Percentiles rank a stretch among this genome's conserved stretches.
These are phyloP conservation scores for Trichoderma arundinaceum DNA, from an alignment of 2,329 filamentous ascomycete genomes.

Conservation along the genomic window DNA sequence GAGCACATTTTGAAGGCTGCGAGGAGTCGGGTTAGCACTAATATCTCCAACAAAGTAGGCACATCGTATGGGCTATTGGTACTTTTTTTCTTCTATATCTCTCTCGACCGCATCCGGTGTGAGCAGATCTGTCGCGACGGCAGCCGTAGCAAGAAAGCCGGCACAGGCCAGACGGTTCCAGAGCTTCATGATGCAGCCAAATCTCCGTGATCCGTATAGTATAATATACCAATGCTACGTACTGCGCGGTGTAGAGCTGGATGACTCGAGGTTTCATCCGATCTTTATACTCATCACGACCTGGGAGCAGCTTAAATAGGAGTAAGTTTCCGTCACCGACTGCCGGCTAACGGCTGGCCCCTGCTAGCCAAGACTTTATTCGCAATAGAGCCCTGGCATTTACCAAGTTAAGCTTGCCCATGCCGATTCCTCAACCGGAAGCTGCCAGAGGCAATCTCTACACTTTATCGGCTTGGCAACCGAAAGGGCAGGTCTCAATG, in stretches of 20 bases:
- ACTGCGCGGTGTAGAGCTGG: not conserved
- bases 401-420: constrained; percentile 14
- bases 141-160: constrained; percentile 32
- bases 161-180: constrained; percentile 30
- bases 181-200: constrained; percentile 34
- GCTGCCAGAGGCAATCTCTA: constrained; percentile 22
- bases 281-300: not conserved
- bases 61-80: not conserved
- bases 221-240: not conserved
- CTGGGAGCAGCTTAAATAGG: not conserved
- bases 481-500: constrained; percentile 6
- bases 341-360: not conserved
- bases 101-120: constrained; percentile 49
- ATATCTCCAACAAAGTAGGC: not conserved
- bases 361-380: constrained; percentile 22
- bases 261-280: not conserved
- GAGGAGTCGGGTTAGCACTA: not conserved
- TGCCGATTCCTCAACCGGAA: constrained; percentile 18
- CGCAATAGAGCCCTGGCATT: constrained; percentile 15
- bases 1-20: constrained; percentile 60
- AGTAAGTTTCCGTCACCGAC: not conserved
- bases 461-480: constrained; percentile 22
- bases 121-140: constrained; percentile 42
- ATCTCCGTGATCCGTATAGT: not conserved
- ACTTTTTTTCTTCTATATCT: constrained; percentile 42